Evolutionary conservation across 768 basidiomycete species (phyloP), one percentile per base, ranked within the genome.

Genomic region (Hemileccinum rubropunctum): DNA sequence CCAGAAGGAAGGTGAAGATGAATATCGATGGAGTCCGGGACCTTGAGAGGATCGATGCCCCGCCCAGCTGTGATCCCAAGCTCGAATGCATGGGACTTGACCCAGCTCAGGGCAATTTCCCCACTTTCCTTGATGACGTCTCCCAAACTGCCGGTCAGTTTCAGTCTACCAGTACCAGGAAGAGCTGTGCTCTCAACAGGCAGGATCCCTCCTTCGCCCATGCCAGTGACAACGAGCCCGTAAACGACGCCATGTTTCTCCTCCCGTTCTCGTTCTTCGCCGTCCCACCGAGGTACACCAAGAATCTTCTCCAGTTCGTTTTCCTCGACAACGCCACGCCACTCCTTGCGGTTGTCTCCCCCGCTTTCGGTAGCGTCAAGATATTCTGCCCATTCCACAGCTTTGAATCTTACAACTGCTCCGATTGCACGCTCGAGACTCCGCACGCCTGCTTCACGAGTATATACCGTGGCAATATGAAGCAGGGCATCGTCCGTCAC

Each of bases 101-200:
- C 91, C 92, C 94, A 97, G 63, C 89, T 93, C 59, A 97, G 71
- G 2, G 91, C 91, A 39, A 98, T 74, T 62, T 91, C 89, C 8
- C 85, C 92, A 53, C 88, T 91, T 73, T 98, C 94, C 66, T 88
- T 88, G 71, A 97, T 93, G 15, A 94, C 91, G 45, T 92, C 91
- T 4, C 93, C 93, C 37, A 95, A 67, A 58, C 83, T 85, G 5
- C 93, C 93, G 0, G 92, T 95, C 54, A 91, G 67, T 60, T 84
- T 86, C 55, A 95, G 67, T 48, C 71, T 70, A 1, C 93, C 93
- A 17, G 68, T 68, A 1, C 92, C 93, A 12, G 92, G 91, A 2
- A 93, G 74, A 4, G 78, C 75, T 18, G 84, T 83, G 32, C 88
- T 89, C 70, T 97, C 94, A 20, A 95, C 88, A 1, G 91, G 86